Conservation (phyloP, 257 asterid genomes). For the Nicotiana benthamiana region DNA sequence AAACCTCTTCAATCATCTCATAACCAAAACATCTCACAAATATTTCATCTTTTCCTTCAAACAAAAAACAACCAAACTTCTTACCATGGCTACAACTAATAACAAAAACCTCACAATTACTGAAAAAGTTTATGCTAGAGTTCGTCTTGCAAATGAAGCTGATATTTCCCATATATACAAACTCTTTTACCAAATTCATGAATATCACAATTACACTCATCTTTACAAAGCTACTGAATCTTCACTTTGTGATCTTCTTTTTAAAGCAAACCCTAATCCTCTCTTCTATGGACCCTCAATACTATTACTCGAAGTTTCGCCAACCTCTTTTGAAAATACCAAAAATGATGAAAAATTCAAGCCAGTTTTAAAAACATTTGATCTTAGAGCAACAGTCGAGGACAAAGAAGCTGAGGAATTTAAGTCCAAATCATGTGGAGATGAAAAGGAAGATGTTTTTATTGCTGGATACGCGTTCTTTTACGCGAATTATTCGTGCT, state of each 20-base stretch:
- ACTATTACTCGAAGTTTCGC: conserved; percentile 9
- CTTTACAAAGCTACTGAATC: conserved; percentile 10
- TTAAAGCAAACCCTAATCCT: conserved; percentile 9
- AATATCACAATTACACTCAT: conserved; percentile 1
- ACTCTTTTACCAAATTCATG: conserved; percentile 9
- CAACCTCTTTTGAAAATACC: background rate
- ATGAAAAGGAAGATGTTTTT: background rate
- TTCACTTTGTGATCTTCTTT: conserved; percentile 1
- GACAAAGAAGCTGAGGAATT: conserved; percentile 3
- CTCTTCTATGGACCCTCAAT: background rate
- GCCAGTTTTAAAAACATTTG: background rate
- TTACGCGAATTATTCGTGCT: conserved; percentile 11
- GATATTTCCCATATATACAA: conserved; percentile 10
- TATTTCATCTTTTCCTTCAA: too few species aligned
- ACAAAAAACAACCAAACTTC: background rate
- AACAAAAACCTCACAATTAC: background rate
- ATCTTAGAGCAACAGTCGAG: background rate
- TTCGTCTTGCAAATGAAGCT: conserved; percentile 7
- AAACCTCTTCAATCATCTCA: background rate
- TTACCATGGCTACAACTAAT: background rate
- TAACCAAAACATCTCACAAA: background rate
- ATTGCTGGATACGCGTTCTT: conserved; percentile 9
- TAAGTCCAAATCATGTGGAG: background rate
- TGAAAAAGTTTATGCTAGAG: conserved; percentile 4
- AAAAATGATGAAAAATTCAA: background rate